These are phyloP conservation scores for Fusarium continuum DNA, from an alignment of 2,329 filamentous ascomycete genomes.

Conservation along the genomic window DNA sequence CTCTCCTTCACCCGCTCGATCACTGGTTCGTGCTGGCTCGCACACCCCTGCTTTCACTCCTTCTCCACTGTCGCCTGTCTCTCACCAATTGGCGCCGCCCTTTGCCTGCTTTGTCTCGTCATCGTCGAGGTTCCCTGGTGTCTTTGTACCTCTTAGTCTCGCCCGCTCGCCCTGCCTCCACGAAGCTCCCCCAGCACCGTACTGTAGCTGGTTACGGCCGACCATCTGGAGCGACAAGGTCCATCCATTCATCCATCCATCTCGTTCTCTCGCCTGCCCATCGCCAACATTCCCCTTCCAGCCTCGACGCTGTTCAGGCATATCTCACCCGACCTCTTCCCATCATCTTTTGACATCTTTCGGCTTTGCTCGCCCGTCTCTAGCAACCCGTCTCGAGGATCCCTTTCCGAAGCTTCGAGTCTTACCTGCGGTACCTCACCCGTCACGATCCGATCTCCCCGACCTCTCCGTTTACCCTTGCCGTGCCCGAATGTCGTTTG, in stretches of 20 bases:
- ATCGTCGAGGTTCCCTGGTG: slow-evolving; percentile 42
- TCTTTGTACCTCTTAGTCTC: slow-evolving; percentile 40
- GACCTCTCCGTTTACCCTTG: slow-evolving; percentile 30
- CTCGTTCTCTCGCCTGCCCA: slow-evolving; percentile 36
- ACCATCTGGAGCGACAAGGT: slow-evolving; percentile 37
- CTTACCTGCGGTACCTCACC: slow-evolving; percentile 10
- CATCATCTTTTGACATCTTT: slow-evolving; percentile 10
- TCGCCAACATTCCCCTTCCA: slow-evolving; percentile 39
- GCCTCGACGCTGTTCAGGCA: slow-evolving; percentile 30
- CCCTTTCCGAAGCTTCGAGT: slow-evolving; percentile 1
- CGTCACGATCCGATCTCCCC: slow-evolving; percentile 31
- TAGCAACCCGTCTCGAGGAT: slow-evolving; percentile 1
- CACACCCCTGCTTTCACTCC: slow-evolving; percentile 38
- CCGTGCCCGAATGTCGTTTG: slow-evolving; percentile 28
- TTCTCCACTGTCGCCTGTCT: slow-evolving; percentile 38
- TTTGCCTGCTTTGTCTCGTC: slow-evolving; percentile 42
- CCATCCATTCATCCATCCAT: slow-evolving; percentile 38
- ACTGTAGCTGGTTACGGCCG: slow-evolving; percentile 31
- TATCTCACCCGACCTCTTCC: slow-evolving; percentile 19
- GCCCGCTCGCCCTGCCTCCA: slow-evolving; percentile 40
- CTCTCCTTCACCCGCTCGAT: slow-evolving; percentile 31
- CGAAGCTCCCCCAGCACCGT: slow-evolving; percentile 36
- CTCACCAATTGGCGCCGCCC: slow-evolving; percentile 42
- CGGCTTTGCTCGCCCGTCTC: slow-evolving; percentile 6
- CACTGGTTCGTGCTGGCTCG: slow-evolving; percentile 28